phyloP scores from a whole-genome alignment of 352 stramenopile species.

The Phytopythium mirpurense region DNA sequence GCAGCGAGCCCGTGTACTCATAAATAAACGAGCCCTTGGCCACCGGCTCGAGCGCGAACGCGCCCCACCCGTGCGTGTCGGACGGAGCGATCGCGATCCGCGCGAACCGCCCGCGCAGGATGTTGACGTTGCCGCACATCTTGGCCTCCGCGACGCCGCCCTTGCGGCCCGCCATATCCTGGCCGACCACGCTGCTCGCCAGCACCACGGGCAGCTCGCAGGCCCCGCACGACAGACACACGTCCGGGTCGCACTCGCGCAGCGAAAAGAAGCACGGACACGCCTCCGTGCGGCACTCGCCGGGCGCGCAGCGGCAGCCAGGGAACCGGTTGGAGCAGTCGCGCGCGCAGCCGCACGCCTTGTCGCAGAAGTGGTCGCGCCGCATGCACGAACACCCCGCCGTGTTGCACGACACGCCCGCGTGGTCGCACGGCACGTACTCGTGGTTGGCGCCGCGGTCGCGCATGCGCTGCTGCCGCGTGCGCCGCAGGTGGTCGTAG shows the following conservation, averaged over 20 bases:
- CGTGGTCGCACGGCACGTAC: slow-evolving; percentile 64
- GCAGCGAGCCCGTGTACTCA: slow-evolving; percentile 88
- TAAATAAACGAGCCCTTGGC: slow-evolving; percentile 71
- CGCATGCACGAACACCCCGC: slow-evolving; percentile 73
- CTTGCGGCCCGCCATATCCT: slow-evolving; percentile 10
- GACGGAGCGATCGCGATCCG: slow-evolving; percentile 51
- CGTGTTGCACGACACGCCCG: slow-evolving; percentile 44
- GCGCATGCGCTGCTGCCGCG: slow-evolving; percentile 75
- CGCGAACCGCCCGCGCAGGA: slow-evolving; percentile 48
- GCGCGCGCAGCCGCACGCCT: slow-evolving; percentile 46
- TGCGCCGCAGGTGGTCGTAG: slow-evolving; percentile 61
- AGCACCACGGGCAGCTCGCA: slow-evolving; percentile 53
- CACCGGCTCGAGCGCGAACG: slow-evolving; percentile 52
- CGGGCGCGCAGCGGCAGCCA: slow-evolving; percentile 54
- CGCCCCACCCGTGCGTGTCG: slow-evolving; percentile 71
- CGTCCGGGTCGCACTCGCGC: slow-evolving; percentile 69
- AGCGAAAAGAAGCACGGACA: slow-evolving; percentile 71
- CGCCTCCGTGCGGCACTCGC: slow-evolving; percentile 44
- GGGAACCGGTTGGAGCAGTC: slow-evolving; percentile 79
- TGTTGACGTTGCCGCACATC: slow-evolving; percentile 68
- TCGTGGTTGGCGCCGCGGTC: slow-evolving; percentile 74
- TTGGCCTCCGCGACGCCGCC: slow-evolving; percentile 16
- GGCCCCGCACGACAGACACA: slow-evolving; percentile 60
- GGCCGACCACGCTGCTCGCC: slow-evolving; percentile 21
- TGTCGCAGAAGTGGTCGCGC: slow-evolving; percentile 79